Evolutionary conservation across 768 basidiomycete genomes (phyloP).

Genomic region (Tylopilus felleus): DNA sequence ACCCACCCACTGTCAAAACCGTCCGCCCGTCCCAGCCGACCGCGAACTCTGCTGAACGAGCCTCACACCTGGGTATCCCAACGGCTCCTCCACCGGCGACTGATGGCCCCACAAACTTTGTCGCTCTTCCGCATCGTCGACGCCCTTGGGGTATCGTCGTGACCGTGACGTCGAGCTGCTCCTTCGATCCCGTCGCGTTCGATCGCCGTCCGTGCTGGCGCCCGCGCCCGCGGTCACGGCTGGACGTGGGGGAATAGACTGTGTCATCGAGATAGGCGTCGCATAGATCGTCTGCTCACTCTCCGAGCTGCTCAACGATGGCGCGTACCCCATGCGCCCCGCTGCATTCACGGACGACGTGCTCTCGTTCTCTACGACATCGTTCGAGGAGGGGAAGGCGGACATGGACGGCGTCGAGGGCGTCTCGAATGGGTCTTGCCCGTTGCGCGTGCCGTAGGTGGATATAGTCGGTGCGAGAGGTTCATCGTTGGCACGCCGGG

Average conservation of each 20-base stretch:
- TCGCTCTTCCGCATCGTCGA: constrained; percentile 62
- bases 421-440: constrained; percentile 28
- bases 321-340: neutral
- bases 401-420: constrained; percentile 30
- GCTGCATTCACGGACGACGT: neutral
- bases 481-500: constrained; percentile 28
- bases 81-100: constrained; percentile 17
- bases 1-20: constrained; percentile 15
- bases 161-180: constrained; percentile 47
- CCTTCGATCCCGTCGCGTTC: constrained; percentile 29
- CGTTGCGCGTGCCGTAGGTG: constrained; percentile 2
- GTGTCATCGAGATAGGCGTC: constrained; percentile 4
- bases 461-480: constrained; percentile 27
- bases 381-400: constrained; percentile 24
- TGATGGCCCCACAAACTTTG: constrained; percentile 48
- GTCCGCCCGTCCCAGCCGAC: constrained; percentile 1
- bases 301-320: constrained; percentile 7
- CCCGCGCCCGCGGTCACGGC: neutral
- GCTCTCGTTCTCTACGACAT: constrained; percentile 4
- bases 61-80: constrained; percentile 32
- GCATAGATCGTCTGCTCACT: constrained; percentile 21
- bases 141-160: constrained; percentile 41
- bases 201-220: constrained; percentile 3
- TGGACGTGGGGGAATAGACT: constrained; percentile 4
- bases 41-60: constrained; percentile 34